Percentiles rank a stretch among this genome's conserved stretches.
Evolutionary conservation across 306 rosid species (phyloP).

Genomic region (Quercus aquifolioides): DNA sequence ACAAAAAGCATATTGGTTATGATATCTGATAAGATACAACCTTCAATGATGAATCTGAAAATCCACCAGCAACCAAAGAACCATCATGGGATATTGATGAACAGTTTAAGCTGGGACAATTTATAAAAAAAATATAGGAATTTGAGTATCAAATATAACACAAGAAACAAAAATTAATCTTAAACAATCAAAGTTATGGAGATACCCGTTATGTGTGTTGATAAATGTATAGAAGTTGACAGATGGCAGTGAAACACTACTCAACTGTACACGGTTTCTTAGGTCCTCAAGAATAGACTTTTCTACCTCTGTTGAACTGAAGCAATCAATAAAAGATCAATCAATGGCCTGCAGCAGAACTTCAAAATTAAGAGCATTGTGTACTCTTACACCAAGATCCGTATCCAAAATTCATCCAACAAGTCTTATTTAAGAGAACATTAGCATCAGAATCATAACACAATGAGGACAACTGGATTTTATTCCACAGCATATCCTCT

Average conservation of each 20-base stretch:
- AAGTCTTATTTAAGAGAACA: background rate
- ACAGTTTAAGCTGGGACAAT: constrained; percentile 73
- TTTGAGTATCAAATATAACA: constrained; percentile 15
- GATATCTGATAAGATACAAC: constrained; percentile 26
- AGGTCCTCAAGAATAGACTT: constrained; percentile 94
- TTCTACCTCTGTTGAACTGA: constrained; percentile 85
- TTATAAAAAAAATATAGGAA: constrained; percentile 20
- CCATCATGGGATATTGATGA: constrained; percentile 92
- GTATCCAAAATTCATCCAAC: constrained; percentile 11
- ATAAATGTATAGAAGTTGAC: constrained; percentile 89
- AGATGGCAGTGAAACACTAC: constrained; percentile 82
- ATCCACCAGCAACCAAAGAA: constrained; percentile 94
- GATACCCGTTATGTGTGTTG: constrained; percentile 82
- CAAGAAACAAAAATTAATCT: constrained; percentile 11
- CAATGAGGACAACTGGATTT: background rate
- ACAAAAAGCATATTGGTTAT: background rate
- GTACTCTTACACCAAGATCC: background rate
- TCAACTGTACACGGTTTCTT: constrained; percentile 95
- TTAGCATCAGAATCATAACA: background rate
- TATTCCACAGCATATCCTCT: background rate
- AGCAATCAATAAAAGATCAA: constrained; percentile 28
- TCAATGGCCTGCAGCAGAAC: constrained; percentile 14
- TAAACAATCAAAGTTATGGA: constrained; percentile 8
- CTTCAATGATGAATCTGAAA: constrained; percentile 93
- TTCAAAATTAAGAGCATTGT: background rate